Conservation (phyloP, 352 stramenopile species). For the Pythium apleroticum region DNA sequence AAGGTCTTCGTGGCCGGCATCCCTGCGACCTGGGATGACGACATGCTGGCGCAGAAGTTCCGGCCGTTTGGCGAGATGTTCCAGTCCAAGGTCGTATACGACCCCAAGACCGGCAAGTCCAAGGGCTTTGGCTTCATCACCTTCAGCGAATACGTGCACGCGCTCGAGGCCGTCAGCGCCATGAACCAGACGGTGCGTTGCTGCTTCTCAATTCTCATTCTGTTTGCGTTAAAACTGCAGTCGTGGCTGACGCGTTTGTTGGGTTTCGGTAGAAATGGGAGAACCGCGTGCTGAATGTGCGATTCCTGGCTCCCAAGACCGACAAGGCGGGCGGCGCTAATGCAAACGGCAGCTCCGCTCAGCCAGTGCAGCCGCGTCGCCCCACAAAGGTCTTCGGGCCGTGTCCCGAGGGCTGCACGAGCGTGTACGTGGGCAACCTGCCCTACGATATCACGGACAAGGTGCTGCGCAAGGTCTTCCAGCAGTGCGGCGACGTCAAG, state of each 20-base stretch:
- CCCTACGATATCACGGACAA: slow-evolving; percentile 94
- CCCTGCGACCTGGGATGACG: slow-evolving; percentile 59
- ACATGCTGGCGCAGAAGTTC: slow-evolving; percentile 74
- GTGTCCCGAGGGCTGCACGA: slow-evolving; percentile 85
- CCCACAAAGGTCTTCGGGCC: slow-evolving; percentile 59
- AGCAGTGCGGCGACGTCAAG: slow-evolving; percentile 72
- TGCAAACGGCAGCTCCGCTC: background rate
- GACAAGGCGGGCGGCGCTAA: slow-evolving; percentile 8
- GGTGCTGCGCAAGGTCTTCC: slow-evolving; percentile 80
- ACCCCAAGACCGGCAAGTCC: slow-evolving; percentile 64
- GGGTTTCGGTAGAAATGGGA: slow-evolving; percentile 74
- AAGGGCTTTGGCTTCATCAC: slow-evolving; percentile 84
- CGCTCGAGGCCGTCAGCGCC: slow-evolving; percentile 72
- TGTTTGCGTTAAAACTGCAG: background rate
- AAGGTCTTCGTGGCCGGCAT: slow-evolving; percentile 86
- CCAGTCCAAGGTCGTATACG: slow-evolving; percentile 83
- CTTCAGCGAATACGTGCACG: slow-evolving; percentile 76
- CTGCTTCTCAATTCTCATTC: background rate
- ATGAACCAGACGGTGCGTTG: slow-evolving; percentile 60
- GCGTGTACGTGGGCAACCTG: slow-evolving; percentile 96
- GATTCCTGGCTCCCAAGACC: slow-evolving; percentile 77
- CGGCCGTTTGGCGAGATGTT: slow-evolving; percentile 79
- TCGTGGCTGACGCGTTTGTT: background rate
- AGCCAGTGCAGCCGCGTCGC: slow-evolving; percentile 5
- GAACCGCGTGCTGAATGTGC: slow-evolving; percentile 77